Base-by-base conservation (phyloP, 805 yeast genomes). In the Candida nitratophila region DNA sequence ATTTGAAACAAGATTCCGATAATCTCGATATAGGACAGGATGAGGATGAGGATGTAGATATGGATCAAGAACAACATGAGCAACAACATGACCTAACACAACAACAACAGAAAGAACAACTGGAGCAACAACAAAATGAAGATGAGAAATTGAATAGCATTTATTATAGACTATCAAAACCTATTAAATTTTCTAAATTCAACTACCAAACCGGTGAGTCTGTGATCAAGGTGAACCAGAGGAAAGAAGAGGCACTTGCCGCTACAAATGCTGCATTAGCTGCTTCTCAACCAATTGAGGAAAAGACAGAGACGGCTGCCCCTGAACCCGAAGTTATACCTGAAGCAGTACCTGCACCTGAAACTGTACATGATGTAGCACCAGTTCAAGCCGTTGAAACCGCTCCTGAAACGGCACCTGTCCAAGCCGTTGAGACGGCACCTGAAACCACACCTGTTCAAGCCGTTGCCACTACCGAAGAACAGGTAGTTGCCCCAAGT, bases 81-180 rank as follows among this genome's bases (percentile, higher is more conserved):
- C n/a, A n/a, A 14, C 20, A 27, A 27, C 19, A 33, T 39, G 11
- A 17, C 14, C 36, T 7, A 16, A 30, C 6, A 11, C 24, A 21
- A 19, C 14, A 6, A 21, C 42, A 19, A 16, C 11, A 8, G 17
- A 11, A 26, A 16, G 40, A n/a, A 22, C 9, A 5, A 17, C 24
- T 24, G 8, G n/a, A 6, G 33, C 33, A 17, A 8, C 4, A 22
- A 9, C 32, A 27, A 27, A n/a, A 7, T 10, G 26, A 30, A 2
- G 43, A 49, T 33, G 44, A 44, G 7, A 46, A 51, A 15, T 46
- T 48, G 7, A 29, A n/a, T 21, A 3, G 16, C 8, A 15, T 45
- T 7, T 55, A 53, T 40, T 54, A 55, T 42, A 39, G 55, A 32
- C 21, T 55, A 12, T 31, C 44, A 2, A 39, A 42, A 24, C 52